phyloP scores from a whole-genome alignment of 1,139 yeast species.

The Yamadazyma friedrichii region DNA sequence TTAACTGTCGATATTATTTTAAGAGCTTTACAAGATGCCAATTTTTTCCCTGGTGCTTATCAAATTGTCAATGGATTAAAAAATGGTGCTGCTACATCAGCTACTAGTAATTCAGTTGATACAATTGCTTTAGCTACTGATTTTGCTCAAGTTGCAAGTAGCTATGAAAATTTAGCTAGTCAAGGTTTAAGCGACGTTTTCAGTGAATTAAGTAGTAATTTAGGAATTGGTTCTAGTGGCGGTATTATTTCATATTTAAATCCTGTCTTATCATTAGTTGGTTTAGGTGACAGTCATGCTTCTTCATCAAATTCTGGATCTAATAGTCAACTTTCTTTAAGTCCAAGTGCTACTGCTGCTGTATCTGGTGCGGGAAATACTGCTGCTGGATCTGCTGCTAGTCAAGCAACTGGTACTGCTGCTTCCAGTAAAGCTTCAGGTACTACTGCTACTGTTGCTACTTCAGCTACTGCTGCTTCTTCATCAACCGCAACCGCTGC shows the following conservation, averaged over 20 bases:
- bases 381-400: slow-evolving; percentile 10
- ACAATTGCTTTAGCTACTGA: slow-evolving; percentile 13
- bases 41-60: slow-evolving; percentile 26
- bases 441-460: slow-evolving; percentile 9
- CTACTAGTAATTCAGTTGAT: slow-evolving; percentile 13
- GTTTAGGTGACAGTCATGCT: slow-evolving; percentile 10
- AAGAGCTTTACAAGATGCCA: slow-evolving; percentile 26
- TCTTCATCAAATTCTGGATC: slow-evolving; percentile 12
- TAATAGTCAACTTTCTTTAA: slow-evolving; percentile 8
- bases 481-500: slow-evolving; percentile 2
- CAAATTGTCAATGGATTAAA: slow-evolving; percentile 19
- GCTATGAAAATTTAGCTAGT: slow-evolving; percentile 8
- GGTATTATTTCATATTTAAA: slow-evolving; percentile 18
- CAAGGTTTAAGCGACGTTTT: slow-evolving; percentile 15
- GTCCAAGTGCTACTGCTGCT: slow-evolving; percentile 8
- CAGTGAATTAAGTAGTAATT: slow-evolving; percentile 9
- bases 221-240: slow-evolving; percentile 15
- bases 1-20: slow-evolving; percentile 25
- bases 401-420: slow-evolving; percentile 8
- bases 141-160: slow-evolving; percentile 10
- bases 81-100: slow-evolving; percentile 17
- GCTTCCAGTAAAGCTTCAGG: slow-evolving; percentile 7
- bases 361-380: slow-evolving; percentile 8
- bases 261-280: slow-evolving; percentile 14
- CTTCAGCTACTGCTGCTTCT: slow-evolving; percentile 5